Base-by-base conservation (phyloP, 2,329 filamentous ascomycete species). In the Tolypocladium capitatum region DNA sequence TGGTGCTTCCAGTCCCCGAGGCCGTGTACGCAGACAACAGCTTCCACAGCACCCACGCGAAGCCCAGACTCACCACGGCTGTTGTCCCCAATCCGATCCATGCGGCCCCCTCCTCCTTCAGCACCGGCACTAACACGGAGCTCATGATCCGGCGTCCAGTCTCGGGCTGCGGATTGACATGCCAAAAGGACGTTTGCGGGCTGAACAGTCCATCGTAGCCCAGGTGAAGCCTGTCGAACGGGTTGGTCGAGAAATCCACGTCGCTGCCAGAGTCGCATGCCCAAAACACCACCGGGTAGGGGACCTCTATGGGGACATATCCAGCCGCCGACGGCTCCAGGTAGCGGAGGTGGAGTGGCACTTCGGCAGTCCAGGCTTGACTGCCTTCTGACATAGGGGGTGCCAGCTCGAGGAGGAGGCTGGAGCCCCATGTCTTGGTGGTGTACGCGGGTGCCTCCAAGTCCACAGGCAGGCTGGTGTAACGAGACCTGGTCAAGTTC, bases 381-480 rank as follows among this genome's bases (percentile, higher is more conserved):
- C 65, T 61, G 56, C 61, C 55, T 8, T 55, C 49, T 5, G 55
- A 14, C 1, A 56, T 50, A 0, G 83, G 78, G 1, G 74, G 71
- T 0, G 78, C 76, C 35, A 97, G 73, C 60, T 92, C 82, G 20
- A 96, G 66, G 5, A 96, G 73, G 16, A 88, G 72, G 16, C 76
- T 80, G 0, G 84, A 90, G 5, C 91, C 91, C 91, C 91, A 96
- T 31, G 73, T 65, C 7, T 74, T 60, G 30, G 88, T 75, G 2
- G 82, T 79, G 70, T 94, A 97, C 56, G 84, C 83, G 1, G 91
- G 91, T 0, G 88, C 89, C 68, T 97, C 91, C 46, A 97, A 81
- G 55, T 97, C 90, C 7, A 90, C 85, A 20, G 87, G 86, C 13
- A 85, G 77, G 27, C 80, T 81, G 14, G 87, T 75, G 53, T 83